phyloP scores from a whole-genome alignment of 2,329 filamentous ascomycete genomes.

The Diplodia seriata region DNA sequence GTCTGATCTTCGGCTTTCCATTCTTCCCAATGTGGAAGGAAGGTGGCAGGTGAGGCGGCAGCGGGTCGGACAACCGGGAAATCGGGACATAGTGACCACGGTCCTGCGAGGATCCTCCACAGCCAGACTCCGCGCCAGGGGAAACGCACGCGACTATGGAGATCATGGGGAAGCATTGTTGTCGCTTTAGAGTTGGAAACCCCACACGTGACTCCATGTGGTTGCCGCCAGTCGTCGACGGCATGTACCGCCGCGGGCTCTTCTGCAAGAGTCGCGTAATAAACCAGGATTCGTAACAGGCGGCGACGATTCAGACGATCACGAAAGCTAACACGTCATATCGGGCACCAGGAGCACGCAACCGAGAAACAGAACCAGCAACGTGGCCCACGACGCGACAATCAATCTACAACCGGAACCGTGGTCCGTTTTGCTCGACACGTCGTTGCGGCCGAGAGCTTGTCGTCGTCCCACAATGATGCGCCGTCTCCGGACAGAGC shows the following conservation, averaged over 20 bases:
- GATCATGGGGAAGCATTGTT: background rate
- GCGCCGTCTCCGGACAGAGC: background rate
- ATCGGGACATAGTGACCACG: background rate
- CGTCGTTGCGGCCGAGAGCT: background rate
- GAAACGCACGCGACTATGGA: background rate
- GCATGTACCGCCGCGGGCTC: background rate
- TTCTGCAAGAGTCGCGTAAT: background rate
- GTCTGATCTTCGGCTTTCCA: too few relatives aligned
- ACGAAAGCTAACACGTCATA: constrained; percentile 4
- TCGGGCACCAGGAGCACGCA: background rate
- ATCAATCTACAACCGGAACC: constrained; percentile 2
- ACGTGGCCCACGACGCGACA: constrained; percentile 2
- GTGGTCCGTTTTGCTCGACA: background rate
- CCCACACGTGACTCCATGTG: background rate
- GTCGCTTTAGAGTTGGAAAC: background rate
- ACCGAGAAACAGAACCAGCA: background rate
- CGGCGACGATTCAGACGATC: constrained; percentile 14
- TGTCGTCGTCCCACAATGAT: background rate
- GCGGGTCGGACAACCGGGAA: background rate
- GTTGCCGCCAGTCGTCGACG: background rate
- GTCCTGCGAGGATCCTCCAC: background rate
- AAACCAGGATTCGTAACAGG: constrained; percentile 1
- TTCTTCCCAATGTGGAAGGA: too few relatives aligned
- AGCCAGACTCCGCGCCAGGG: background rate
- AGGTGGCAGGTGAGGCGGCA: too few relatives aligned